These are phyloP conservation scores for Pterocarpus santalinus DNA, from an alignment of 306 rosid species.

Conservation along the genomic window DNA sequence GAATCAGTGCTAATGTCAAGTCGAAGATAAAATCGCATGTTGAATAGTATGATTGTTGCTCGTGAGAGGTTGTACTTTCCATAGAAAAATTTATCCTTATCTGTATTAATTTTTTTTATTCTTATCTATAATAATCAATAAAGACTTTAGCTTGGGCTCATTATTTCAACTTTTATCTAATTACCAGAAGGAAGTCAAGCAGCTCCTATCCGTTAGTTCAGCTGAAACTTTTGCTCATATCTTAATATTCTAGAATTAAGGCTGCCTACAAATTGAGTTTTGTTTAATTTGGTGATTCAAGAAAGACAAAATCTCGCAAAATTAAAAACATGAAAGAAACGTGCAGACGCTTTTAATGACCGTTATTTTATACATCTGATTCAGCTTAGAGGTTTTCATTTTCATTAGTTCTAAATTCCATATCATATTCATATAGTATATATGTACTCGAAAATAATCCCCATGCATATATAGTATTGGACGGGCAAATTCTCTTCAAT, in stretches of 20 bases:
- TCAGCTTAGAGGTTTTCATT: constrained; percentile 25
- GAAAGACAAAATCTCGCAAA: not conserved
- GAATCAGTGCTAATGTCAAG: not conserved
- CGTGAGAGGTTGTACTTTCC: not conserved
- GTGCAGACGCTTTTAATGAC: not conserved
- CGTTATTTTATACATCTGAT: not conserved
- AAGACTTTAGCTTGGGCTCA: not conserved
- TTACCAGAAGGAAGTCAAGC: not conserved
- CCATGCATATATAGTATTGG: not conserved
- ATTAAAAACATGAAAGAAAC: not conserved
- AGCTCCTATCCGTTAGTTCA: not conserved
- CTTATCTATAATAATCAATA: not conserved
- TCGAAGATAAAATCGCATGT: not conserved
- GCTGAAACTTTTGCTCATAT: not conserved
- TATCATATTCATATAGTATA: not conserved
- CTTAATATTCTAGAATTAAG: not conserved
- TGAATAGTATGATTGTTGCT: not conserved
- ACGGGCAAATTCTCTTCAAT: not conserved
- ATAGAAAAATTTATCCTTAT: too few relatives aligned
- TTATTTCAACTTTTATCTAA: not conserved
- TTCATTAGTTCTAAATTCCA: not conserved
- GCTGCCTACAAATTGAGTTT: not conserved
- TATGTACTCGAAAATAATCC: not conserved
- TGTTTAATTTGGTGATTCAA: not conserved
- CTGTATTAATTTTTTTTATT: too few relatives aligned